Evolutionary conservation across 768 basidiomycete genomes (phyloP).

Genomic region (Tremella fuciformis): DNA sequence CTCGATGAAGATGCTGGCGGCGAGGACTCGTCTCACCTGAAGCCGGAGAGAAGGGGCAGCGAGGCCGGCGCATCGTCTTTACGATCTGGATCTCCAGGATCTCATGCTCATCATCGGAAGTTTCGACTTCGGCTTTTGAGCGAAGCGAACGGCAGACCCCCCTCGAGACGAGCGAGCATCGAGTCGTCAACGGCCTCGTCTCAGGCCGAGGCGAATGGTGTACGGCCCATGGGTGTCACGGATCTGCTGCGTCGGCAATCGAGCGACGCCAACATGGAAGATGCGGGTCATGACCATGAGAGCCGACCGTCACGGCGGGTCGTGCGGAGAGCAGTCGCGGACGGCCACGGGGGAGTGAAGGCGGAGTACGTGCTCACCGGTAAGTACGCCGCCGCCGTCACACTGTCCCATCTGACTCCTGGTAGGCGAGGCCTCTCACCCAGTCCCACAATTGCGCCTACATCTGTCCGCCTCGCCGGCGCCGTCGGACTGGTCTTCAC

Average conservation of each 20-base stretch:
- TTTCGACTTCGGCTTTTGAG: conserved; percentile 10
- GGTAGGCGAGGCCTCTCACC: conserved; percentile 37
- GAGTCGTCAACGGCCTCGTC: too few relatives aligned
- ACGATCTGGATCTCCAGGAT: not conserved
- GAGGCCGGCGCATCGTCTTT: not conserved
- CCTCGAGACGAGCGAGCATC: too few relatives aligned
- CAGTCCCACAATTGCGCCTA: conserved; percentile 52
- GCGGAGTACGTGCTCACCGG: conserved; percentile 54
- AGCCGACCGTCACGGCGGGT: conserved; percentile 17
- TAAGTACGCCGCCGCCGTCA: too few relatives aligned
- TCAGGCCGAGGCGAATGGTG: too few relatives aligned
- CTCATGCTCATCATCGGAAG: conserved; percentile 27
- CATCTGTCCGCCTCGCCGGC: conserved; percentile 37
- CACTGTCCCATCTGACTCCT: too few relatives aligned
- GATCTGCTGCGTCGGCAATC: conserved; percentile 23
- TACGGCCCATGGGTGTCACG: conserved; percentile 26
- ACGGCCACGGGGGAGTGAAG: conserved; percentile 40
- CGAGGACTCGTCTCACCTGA: not conserved
- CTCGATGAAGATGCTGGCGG: conserved; percentile 4
- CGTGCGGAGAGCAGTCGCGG: conserved; percentile 23
- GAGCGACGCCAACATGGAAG: conserved; percentile 8
- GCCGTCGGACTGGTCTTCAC: too few relatives aligned
- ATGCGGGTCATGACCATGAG: not conserved
- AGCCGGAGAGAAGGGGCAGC: not conserved
- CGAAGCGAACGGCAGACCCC: too few relatives aligned